Evolutionary conservation across 2,329 filamentous ascomycete species (phyloP).

Genomic region (Pseudogymnoascus sp.): DNA sequence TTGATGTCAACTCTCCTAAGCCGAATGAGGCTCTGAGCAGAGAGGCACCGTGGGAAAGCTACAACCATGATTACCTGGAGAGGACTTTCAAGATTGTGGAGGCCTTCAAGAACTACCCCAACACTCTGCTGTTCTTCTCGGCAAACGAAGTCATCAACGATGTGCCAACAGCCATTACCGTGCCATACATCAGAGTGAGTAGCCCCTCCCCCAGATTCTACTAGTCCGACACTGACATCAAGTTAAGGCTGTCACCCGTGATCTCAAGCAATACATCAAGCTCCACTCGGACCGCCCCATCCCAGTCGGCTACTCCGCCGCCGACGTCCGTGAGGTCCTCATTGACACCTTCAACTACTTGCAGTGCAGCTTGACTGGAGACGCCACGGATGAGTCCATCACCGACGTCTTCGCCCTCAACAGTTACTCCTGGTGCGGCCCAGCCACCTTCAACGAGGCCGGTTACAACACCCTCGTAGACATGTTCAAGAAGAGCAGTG

Average conservation of each 20-base stretch:
- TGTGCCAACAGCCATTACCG: conserved; percentile 49
- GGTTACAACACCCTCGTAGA: conserved; percentile 58
- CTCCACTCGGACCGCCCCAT: conserved; percentile 62
- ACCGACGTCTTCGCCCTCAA: conserved; percentile 75
- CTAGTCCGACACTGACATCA: conserved; percentile 20
- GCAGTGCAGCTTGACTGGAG: conserved; percentile 54
- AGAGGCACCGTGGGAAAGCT: conserved; percentile 49
- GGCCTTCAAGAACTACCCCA: conserved; percentile 61
- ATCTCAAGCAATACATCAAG: conserved; percentile 75
- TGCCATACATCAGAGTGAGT: conserved; percentile 56
- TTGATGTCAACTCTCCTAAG: conserved; percentile 63
- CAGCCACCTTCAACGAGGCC: conserved; percentile 56
- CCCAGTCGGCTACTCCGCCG: conserved; percentile 75
- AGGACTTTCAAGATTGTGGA: conserved; percentile 62
- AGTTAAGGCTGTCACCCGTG: conserved; percentile 62
- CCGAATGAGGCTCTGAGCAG: conserved; percentile 52
- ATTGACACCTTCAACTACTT: conserved; percentile 72
- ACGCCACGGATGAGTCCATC: conserved; percentile 53
- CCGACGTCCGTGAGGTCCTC: conserved; percentile 68
- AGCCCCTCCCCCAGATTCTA: too few relatives aligned
- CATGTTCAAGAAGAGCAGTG: conserved; percentile 58
- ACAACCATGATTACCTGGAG: conserved; percentile 56
- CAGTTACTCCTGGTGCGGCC: conserved; percentile 67
- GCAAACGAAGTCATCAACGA: conserved; percentile 74
- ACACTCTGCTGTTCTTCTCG: conserved; percentile 68